Base-by-base conservation (phyloP, 2,329 filamentous ascomycete genomes). In the Fusarium pseudograminearum region DNA sequence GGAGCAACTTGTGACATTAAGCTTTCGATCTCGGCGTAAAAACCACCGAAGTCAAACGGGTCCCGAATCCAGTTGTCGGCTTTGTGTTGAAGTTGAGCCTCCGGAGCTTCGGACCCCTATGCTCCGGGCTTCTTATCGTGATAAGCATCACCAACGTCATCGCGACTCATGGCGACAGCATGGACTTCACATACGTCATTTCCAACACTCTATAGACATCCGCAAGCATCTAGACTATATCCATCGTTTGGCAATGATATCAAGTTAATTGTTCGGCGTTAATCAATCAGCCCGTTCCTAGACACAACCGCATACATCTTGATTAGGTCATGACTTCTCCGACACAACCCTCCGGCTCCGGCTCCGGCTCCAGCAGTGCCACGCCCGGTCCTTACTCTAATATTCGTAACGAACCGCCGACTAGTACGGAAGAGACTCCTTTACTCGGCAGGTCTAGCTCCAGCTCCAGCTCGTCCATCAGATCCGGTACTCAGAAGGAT, bases 341-440 rank as follows among this genome's bases (percentile, higher is more conserved):
- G 18, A 22, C 16, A 7, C 48, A 40, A 33, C 45, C 34, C 26
- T 36, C 62, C 50, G 61, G 65, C 57, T 10, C 50, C 51, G 28
- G 11, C 28, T 30, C 11, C 28, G 30, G 41, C 24, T 42, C 60
- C 62, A 62, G 62, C 61, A 40, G 42, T 41, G 50, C 60, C 57
- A 48, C 42, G 10, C 64, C 47, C 40, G 52, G 54, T 18, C 61
- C 46, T 58, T 58, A 61, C 12, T 38, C 61, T 30, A n/a, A 45
- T 47, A 28, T 40, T 46, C 52, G n/a, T 47, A 41, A 61, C 28
- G 57, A 55, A 22, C 28, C 42, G 36, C 16, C 45, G 22, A 24
- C 16, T n/a, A 42, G 34, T 26, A 67, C 65, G 15, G 73, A 75
- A 47, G 57, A 70, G 54, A 75, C 74, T 22, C 74, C 74, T 2